Evolutionary conservation across 2,329 filamentous ascomycete species (phyloP).

Genomic region (Ophiocordyceps australis): DNA sequence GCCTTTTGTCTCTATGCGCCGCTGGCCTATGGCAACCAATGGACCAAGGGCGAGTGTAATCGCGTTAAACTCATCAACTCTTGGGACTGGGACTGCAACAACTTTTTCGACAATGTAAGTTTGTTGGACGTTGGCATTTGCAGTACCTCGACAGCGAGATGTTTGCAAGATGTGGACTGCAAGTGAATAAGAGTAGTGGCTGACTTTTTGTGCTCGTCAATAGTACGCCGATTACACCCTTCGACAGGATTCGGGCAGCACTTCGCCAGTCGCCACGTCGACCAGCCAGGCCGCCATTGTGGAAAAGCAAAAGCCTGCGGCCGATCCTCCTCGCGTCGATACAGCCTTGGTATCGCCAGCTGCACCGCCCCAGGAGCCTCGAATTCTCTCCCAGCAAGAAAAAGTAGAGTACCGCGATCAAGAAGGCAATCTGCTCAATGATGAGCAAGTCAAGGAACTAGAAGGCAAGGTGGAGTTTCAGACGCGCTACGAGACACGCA

Average conservation of each 20-base stretch:
- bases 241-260: no score
- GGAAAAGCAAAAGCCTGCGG: no score
- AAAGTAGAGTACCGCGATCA: slow-evolving; percentile 64
- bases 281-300: slow-evolving; percentile 3
- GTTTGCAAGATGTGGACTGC: no score
- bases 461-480: slow-evolving; percentile 91
- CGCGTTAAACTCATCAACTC: slow-evolving; percentile 70
- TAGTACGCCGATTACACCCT: slow-evolving; percentile 4
- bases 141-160: not conserved
- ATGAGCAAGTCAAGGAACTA: slow-evolving; percentile 66
- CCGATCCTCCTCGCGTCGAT: no score
- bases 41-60: slow-evolving; percentile 79
- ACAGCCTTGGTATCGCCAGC: slow-evolving; percentile 25
- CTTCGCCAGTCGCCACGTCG: slow-evolving; percentile 9
- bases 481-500: slow-evolving; percentile 90
- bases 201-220: no score
- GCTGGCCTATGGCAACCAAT: slow-evolving; percentile 79
- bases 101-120: slow-evolving; percentile 75
- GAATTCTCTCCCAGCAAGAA: slow-evolving; percentile 46
- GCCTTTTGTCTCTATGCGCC: slow-evolving; percentile 78
- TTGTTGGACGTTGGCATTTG: slow-evolving; percentile 3
- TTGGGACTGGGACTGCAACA: slow-evolving; percentile 99
- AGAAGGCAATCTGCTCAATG: slow-evolving; percentile 77
- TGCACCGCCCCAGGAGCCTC: slow-evolving; percentile 28
- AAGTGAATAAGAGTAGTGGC: no score